Evolutionary conservation across 805 yeast genomes (phyloP), one percentile per base, ranked within the genome.

Genomic region (Saccharomycopsis malanga): DNA sequence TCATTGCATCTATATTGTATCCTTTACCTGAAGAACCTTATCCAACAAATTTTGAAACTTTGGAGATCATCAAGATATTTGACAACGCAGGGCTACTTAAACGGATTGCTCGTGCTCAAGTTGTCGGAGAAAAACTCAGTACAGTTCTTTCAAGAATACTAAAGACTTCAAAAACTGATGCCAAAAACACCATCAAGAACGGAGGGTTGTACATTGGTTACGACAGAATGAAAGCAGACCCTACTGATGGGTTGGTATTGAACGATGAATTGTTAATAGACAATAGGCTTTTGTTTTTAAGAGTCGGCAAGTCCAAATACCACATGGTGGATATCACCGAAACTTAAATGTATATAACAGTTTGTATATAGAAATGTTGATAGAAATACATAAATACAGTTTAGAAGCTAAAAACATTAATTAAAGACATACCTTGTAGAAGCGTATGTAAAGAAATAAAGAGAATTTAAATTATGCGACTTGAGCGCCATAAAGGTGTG

Each of bases 171-270:
- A 76, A 72, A 46, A 58, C 77, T 1, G 88, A 81, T 54, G 76
- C 82, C 2, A 73, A 72, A 53, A 72, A 84, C 45, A 69, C 80
- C 57, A 68, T 89, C 15, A 71, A 70, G 40, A 75, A 75, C 29
- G 93, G 95, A 1, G 85, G 89, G 2, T 74, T 91, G 1, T 85
- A 84, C 58, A 53, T 76, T 49, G 96, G 96, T 0, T 65, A 71
- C 20, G 71, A 76, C 23, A 67, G 85, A 48, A 63, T 66, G 6
- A 78, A 81, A 54, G 65, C 74, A 14, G 76, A 74, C 20, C 67
- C 69, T 1, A 78, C 76, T 17, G 77, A 73, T 39, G 64, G 66
- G 1, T 65, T 80, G 3, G 66, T 77, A 48, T 63, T 77, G 43
- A 72, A 68, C 32, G 65, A 64, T 7, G 71, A 69, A 2, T 75